Conservation (phyloP, 2,329 filamentous ascomycete species). For the Microdochium nivale region DNA sequence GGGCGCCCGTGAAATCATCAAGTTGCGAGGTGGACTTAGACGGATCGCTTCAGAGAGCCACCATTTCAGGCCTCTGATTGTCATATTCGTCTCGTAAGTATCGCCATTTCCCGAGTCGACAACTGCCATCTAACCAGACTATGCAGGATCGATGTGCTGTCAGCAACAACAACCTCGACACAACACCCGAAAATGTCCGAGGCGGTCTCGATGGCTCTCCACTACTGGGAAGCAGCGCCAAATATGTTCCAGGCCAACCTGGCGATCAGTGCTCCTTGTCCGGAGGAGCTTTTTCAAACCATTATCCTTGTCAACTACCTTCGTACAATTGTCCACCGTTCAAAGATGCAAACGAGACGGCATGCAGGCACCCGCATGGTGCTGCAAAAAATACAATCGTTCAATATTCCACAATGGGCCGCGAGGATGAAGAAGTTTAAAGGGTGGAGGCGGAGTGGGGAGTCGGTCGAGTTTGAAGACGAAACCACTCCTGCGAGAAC, state of each 20-base stretch:
- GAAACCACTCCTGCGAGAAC: background rate
- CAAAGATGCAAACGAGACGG: conserved; percentile 3
- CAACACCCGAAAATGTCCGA: conserved; percentile 5
- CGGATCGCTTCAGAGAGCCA: conserved; percentile 4
- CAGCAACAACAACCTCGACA: conserved; percentile 7
- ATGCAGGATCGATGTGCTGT: conserved; percentile 7
- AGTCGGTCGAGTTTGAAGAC: conserved; percentile 7
- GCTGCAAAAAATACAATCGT: conserved; percentile 5
- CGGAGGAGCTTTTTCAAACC: conserved; percentile 7
- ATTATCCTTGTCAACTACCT: conserved; percentile 9
- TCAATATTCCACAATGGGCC: conserved; percentile 6
- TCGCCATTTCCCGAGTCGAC: background rate
- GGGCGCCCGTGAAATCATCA: conserved; percentile 7
- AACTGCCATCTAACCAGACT: background rate
- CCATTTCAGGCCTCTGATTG: conserved; percentile 7
- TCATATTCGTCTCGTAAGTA: conserved; percentile 6
- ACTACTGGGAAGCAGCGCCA: conserved; percentile 6
- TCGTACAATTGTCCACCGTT: conserved; percentile 1
- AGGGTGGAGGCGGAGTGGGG: conserved; percentile 7
- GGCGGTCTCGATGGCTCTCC: conserved; percentile 6
- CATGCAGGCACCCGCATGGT: conserved; percentile 7
- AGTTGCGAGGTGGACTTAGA: conserved; percentile 6
- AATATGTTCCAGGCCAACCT: conserved; percentile 8
- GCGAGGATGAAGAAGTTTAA: conserved; percentile 6
- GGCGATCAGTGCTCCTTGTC: conserved; percentile 7